phyloP scores from a whole-genome alignment of 2,329 filamentous ascomycete genomes.

The Aspergillus ochraceus region DNA sequence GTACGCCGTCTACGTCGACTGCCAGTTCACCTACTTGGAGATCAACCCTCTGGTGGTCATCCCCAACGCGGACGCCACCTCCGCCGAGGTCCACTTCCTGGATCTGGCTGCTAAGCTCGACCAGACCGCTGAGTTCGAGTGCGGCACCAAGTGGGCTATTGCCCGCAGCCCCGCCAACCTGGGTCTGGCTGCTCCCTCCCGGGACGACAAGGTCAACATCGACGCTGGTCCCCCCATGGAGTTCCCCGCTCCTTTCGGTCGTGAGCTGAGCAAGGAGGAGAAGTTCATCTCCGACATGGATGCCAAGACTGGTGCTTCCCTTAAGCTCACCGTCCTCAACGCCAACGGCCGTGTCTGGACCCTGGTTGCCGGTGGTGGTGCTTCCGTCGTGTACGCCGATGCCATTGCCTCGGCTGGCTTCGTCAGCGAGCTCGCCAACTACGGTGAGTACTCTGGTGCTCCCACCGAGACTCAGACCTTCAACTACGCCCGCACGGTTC shows the following conservation, averaged over 20 bases:
- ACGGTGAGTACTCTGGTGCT: slow-evolving; percentile 98
- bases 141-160: slow-evolving; percentile 97
- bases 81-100: slow-evolving; percentile 94
- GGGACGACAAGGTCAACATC: slow-evolving; percentile 78
- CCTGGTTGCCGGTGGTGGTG: slow-evolving; percentile 97
- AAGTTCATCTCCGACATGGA: slow-evolving; percentile 98
- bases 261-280: slow-evolving; percentile 98
- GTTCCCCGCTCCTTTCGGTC: slow-evolving; percentile 97
- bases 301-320: slow-evolving; percentile 97
- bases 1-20: slow-evolving; percentile 98
- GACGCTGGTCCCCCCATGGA: slow-evolving; percentile 98
- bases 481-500: slow-evolving; percentile 96
- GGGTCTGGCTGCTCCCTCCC: slow-evolving; percentile 69
- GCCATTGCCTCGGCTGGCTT: slow-evolving; percentile 96
- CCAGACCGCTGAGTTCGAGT: slow-evolving; percentile 99
- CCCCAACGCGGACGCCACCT: slow-evolving; percentile 87
- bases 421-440: slow-evolving; percentile 96
- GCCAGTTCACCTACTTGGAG: slow-evolving; percentile 99
- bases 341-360: slow-evolving; percentile 92
- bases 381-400: slow-evolving; percentile 97
- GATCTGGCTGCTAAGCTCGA: slow-evolving; percentile 98
- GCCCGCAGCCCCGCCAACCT: slow-evolving; percentile 87
- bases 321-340: slow-evolving; percentile 98
- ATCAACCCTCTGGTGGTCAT: slow-evolving; percentile 99
- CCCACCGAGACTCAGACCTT: slow-evolving; percentile 98